These are phyloP conservation scores for Ailanthus altissimus DNA, from an alignment of 345 rosid species.

Conservation along the genomic window DNA sequence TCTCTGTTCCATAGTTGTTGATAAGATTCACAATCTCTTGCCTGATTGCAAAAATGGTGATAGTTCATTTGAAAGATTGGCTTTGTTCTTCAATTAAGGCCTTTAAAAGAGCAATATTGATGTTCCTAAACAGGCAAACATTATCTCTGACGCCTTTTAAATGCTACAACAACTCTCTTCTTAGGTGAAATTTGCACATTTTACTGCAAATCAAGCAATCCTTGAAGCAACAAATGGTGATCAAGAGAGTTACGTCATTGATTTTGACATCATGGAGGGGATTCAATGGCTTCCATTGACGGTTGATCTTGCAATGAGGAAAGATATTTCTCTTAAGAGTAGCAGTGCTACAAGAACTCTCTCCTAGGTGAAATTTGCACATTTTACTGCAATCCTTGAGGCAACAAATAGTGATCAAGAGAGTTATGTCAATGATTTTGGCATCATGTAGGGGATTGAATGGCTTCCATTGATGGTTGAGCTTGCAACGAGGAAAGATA, in stretches of 20 bases:
- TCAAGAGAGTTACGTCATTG: conserved; percentile 26
- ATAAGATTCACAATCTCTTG: conserved; percentile 18
- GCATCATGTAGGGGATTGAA: conserved; percentile 33
- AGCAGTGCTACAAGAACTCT: conserved; percentile 32
- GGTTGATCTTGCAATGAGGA: conserved; percentile 30
- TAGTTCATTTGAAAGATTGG: conserved; percentile 24
- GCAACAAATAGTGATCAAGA: conserved; percentile 19
- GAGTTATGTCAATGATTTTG: conserved; percentile 31
- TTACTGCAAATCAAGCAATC: conserved; percentile 34
- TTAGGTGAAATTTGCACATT: conserved; percentile 30
- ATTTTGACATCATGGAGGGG: conserved; percentile 35
- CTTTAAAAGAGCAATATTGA: conserved; percentile 16
- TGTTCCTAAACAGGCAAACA: neutral
- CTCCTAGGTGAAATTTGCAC: conserved; percentile 31
- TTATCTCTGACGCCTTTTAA: conserved; percentile 23
- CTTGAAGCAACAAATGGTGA: conserved; percentile 27
- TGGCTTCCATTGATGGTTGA: conserved; percentile 42
- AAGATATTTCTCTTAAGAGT: neutral
- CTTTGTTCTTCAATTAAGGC: conserved; percentile 34
- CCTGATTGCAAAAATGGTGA: neutral
- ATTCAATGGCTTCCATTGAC: conserved; percentile 38
- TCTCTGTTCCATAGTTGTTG: conserved; percentile 20
- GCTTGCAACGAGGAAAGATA: conserved; percentile 13
- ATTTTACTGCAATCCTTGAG: conserved; percentile 35
- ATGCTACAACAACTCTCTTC: conserved; percentile 34